Conservation (phyloP, 169 alveolate species). For the Babesia gibsoni region DNA sequence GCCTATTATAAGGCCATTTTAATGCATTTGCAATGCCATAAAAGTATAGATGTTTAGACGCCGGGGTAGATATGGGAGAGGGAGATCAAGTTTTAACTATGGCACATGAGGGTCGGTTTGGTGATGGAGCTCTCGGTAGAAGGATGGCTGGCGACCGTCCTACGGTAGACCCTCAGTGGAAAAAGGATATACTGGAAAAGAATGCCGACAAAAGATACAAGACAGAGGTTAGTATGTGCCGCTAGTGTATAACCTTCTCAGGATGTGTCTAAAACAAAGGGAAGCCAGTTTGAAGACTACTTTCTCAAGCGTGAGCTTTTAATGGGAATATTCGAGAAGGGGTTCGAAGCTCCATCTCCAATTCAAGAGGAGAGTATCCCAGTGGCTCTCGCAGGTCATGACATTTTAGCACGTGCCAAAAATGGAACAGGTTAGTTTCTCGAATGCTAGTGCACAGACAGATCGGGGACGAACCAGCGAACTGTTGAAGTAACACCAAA, state of each 20-base stretch:
- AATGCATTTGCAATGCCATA: background rate
- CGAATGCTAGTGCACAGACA: background rate
- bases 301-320: conserved; percentile 91
- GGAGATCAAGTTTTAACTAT: background rate
- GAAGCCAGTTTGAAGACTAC: conserved; percentile 97
- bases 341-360: conserved; percentile 98
- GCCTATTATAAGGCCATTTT: too few species aligned
- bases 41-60: background rate
- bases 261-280: conserved; percentile 98
- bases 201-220: conserved; percentile 60
- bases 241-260: conserved; percentile 67
- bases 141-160: background rate
- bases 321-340: conserved; percentile 97
- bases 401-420: conserved; percentile 98
- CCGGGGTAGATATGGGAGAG: background rate
- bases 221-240: conserved; percentile 47
- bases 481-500: too few species aligned
- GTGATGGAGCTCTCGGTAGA: background rate
- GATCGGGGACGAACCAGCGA: too few species aligned
- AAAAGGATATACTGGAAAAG: conserved; percentile 58
- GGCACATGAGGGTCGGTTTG: background rate
- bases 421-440: conserved; percentile 94
- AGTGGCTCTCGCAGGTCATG: conserved; percentile 93
- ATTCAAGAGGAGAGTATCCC: conserved; percentile 98
- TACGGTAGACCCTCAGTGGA: conserved; percentile 59